phyloP scores from a whole-genome alignment of 73 alveolate species.

The Stentor roeselii region DNA sequence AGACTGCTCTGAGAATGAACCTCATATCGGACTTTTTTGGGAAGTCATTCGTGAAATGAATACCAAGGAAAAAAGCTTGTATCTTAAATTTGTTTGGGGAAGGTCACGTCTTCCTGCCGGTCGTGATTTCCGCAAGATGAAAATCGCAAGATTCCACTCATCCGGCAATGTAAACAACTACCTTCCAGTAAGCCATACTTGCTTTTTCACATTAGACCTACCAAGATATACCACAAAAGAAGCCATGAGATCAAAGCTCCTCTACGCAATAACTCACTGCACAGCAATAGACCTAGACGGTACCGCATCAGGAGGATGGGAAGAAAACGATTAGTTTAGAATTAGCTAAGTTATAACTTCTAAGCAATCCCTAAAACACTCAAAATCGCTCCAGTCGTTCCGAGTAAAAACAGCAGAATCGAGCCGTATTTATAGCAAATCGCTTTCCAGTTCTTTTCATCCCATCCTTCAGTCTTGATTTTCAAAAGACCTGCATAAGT shows the following conservation, averaged over 20 bases:
- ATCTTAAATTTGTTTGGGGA: constrained; percentile 86
- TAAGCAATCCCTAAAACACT: constrained; percentile 15
- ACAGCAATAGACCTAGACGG: constrained; percentile 86
- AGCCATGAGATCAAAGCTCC: constrained; percentile 54
- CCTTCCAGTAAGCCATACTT: constrained; percentile 79
- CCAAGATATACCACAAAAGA: constrained; percentile 79
- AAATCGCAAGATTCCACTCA: constrained; percentile 37
- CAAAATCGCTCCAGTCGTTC: constrained; percentile 11
- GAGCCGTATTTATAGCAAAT: neutral
- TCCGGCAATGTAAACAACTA: constrained; percentile 58
- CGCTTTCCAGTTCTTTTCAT: neutral
- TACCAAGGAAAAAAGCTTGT: constrained; percentile 68
- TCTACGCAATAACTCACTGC: constrained; percentile 84
- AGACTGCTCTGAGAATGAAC: constrained; percentile 65
- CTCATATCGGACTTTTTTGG: constrained; percentile 71
- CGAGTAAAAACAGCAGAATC: neutral
- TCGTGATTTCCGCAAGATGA: constrained; percentile 54
- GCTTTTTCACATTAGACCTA: constrained; percentile 74
- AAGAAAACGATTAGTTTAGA: constrained; percentile 61
- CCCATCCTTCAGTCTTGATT: neutral
- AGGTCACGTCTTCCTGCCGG: constrained; percentile 78
- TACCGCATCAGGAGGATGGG: constrained; percentile 65
- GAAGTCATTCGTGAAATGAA: constrained; percentile 58
- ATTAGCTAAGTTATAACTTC: neutral
- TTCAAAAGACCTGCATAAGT: neutral